Base-by-base conservation (phyloP, 768 basidiomycete genomes). In the Pleurotus djamor region DNA sequence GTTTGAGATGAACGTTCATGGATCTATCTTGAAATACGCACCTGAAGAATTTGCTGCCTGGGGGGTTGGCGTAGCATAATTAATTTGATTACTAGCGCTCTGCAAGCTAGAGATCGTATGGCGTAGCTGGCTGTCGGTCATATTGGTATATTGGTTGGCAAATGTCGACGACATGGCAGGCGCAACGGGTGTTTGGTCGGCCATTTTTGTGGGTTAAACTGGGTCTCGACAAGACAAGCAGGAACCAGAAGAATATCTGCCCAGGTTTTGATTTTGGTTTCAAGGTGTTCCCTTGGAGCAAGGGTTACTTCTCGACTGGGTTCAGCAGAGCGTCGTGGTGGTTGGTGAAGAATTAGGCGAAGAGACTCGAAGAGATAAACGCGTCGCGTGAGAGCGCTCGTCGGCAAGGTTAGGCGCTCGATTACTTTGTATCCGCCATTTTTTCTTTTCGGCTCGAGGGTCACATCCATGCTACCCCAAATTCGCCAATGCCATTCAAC, bases 81-180 rank as follows among this genome's bases (percentile, higher is more conserved):
- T 33, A 5, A 56, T 56, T 32, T 3, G 71, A 70, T 9, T 76
- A 43, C 35, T 52, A 49, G 28, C 66, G 56, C 65, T 72, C 35
- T 61, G 12, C 61, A 67, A 7, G 76, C 77, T 33, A 77, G 75
- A 35, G 59, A 87, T 82, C 14, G 85, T 84, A 67, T 88, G 85
- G 32, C 79, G 75, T 48, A 90, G 78, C 64, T 89, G 87, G 52
- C 79, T 75, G 67, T 88, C 87, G 0, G 86, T 76, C 76, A 90
- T 81, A 57, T 69, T 74, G n/a, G 54, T 44, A 2, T 56, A 56
- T 44, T 56, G 54, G 13, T 21, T 56, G 21, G 54, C 38, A 28
- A 56, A 44, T n/a, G 54, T 43, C 41, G 54, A 43, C 8, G 54
- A 21, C 52, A 54, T 54, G 35, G 34, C 36, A 36, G 52, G 32